Percentiles rank a stretch among this genome's conserved stretches.
phyloP scores from a whole-genome alignment of 148 eudicot genomes.

The Euryodendron excelsum region DNA sequence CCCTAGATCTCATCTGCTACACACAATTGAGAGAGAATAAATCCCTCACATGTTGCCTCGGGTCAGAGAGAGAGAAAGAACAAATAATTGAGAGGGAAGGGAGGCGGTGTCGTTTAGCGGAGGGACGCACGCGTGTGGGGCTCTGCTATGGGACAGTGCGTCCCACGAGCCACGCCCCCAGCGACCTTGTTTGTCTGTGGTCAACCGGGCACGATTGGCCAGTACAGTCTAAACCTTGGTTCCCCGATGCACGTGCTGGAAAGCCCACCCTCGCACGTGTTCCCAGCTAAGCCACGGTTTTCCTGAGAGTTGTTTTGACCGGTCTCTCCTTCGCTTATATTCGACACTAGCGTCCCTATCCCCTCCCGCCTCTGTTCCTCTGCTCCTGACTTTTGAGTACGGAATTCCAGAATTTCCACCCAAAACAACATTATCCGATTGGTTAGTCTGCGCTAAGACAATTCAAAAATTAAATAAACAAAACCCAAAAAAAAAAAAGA shows the following conservation, averaged over 20 bases:
- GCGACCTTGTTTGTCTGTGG: conserved; percentile 43
- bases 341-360: too few relatives aligned
- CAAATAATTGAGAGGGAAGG: not conserved
- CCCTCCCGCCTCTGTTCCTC: not conserved
- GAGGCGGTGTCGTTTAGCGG: conserved; percentile 28
- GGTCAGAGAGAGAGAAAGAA: not conserved
- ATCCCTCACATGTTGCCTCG: not conserved
- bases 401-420: not conserved
- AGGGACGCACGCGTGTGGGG: conserved; percentile 23
- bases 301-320: too few relatives aligned
- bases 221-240: conserved; percentile 21
- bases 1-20: not conserved
- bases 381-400: not conserved
- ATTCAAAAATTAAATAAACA: too few relatives aligned
- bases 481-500: too few relatives aligned
- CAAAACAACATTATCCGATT: not conserved
- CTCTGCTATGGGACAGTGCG: conserved; percentile 12
- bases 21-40: not conserved
- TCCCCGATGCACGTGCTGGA: conserved; percentile 46
- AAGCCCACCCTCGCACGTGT: conserved; percentile 42
- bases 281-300: conserved; percentile 38
- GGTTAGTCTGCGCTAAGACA: too few relatives aligned
- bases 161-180: conserved; percentile 17
- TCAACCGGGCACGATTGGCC: conserved; percentile 60
- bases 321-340: too few relatives aligned